Conservation (phyloP, 2,329 filamentous ascomycete genomes). For the Penicillium sp. region DNA sequence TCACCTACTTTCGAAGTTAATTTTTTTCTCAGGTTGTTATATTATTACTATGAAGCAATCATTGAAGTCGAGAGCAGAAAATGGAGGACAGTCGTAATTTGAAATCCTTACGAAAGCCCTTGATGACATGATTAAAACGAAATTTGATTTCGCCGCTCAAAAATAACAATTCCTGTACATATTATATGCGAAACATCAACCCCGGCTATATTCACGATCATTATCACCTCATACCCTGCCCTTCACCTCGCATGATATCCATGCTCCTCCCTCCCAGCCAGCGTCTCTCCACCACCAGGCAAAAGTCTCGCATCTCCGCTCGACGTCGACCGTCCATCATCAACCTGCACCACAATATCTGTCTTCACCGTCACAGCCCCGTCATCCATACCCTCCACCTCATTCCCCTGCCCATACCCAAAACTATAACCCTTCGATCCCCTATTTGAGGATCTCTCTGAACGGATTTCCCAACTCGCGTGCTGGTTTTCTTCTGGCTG, state of each 20-base stretch:
- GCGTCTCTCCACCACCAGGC: constrained; percentile 19
- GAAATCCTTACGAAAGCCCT: no score
- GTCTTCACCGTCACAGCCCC: constrained; percentile 35
- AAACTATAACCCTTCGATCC: constrained; percentile 15
- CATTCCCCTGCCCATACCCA: background rate
- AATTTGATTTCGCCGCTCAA: background rate
- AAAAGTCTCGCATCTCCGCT: constrained; percentile 25
- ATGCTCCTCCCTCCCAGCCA: background rate
- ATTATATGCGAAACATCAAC: background rate
- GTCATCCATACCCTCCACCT: constrained; percentile 19
- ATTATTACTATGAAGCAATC: no score
- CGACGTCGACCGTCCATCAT: constrained; percentile 23
- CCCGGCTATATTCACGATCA: background rate
- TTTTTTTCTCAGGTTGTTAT: no score
- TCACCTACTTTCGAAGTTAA: no score
- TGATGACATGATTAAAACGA: background rate
- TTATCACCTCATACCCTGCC: no score
- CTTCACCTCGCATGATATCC: constrained; percentile 1
- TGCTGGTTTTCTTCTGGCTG: constrained; percentile 23
- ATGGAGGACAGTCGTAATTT: background rate
- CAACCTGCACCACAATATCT: constrained; percentile 38
- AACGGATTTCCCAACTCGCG: constrained; percentile 12
- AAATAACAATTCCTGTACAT: background rate
- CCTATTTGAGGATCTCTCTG: constrained; percentile 19
- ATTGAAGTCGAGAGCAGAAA: background rate